Evolutionary conservation across 2,329 filamentous ascomycete species (phyloP), one percentile per base, ranked within the genome.

Genomic region (Lasiodiplodia hormozganensis): DNA sequence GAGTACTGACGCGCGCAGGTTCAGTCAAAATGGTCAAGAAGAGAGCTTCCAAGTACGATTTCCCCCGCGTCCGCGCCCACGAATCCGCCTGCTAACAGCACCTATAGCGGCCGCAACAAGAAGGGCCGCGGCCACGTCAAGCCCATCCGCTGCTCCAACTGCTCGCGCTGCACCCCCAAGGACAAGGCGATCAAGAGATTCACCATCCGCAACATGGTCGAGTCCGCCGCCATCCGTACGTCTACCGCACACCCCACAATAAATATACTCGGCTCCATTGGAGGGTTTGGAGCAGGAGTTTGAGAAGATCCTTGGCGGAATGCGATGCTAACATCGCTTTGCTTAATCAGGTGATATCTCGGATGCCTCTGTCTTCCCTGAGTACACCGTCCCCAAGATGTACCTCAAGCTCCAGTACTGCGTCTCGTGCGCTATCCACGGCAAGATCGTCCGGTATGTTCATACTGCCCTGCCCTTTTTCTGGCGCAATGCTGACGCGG

Each of bases 351-450:
- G 96, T 94, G 96, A 99, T 93, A 99, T 99, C 88, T 97, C 94
- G 76, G 96, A 99, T 85, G 96, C 96, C 82, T 98, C 96, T 81
- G 96, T 99, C 86, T 99, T 98, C 87, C 85, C 92, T 81, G 96
- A 99, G 88, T 99, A 99, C 90, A 94, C 94, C 78, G 95, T 99
- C 82, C 96, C 96, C 87, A 99, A 99, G 93, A 99, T 99, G 96
- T 99, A 99, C 93, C 89, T 99, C 87, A 99, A 99, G 92, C 92
- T 99, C 85, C 96, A 99, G 89, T 99, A 99, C 93, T 99, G 96
- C 86, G 96, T 99, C 83, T 98, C 95, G 86, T 99, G 96, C 87
- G 96, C 96, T 82, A 99, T 99, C 77, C 96, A 99, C 90, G 96
- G 96, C 90, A 99, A 99, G 92, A 99, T 99, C 85, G 96, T 99